phyloP scores from a whole-genome alignment of 2,329 filamentous ascomycete species.

The Myriosclerotinia curreyana region DNA sequence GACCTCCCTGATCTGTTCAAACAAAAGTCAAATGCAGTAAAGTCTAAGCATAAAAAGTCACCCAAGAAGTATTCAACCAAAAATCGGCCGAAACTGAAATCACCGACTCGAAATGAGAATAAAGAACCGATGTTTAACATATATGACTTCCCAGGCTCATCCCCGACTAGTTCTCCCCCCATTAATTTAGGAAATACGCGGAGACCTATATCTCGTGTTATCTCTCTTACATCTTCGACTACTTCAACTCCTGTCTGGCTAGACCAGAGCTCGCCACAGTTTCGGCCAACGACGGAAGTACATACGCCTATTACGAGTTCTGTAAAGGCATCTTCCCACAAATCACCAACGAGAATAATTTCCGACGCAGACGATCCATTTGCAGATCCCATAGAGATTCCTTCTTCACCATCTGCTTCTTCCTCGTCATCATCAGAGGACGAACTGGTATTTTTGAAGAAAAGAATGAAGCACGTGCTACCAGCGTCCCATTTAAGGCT shows the following conservation, averaged over 20 bases:
- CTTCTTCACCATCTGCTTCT: constrained; percentile 26
- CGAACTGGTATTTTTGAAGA: constrained; percentile 33
- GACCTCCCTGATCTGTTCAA: constrained; percentile 34
- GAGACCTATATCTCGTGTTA: constrained; percentile 23
- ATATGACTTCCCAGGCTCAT: constrained; percentile 44
- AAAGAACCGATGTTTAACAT: constrained; percentile 27
- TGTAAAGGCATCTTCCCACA: constrained; percentile 23
- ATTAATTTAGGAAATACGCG: constrained; percentile 10
- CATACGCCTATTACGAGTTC: constrained; percentile 38
- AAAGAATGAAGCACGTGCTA: constrained; percentile 55
- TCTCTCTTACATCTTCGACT: constrained; percentile 28
- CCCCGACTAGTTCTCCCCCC: constrained; percentile 41
- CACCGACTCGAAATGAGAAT: not conserved
- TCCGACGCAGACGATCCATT: constrained; percentile 32
- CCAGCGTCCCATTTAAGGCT: constrained; percentile 66
- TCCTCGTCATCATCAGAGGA: constrained; percentile 30
- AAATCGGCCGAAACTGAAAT: constrained; percentile 22
- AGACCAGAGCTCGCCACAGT: constrained; percentile 18
- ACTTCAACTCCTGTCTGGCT: constrained; percentile 25
- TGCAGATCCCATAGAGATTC: constrained; percentile 18
- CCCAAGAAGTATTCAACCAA: constrained; percentile 32
- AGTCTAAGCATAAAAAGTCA: constrained; percentile 15
- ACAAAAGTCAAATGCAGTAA: not conserved
- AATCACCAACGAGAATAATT: constrained; percentile 24
- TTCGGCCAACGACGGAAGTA: constrained; percentile 23